Evolutionary conservation across 1,284 basidiomycete genomes (phyloP).

Genomic region (Agaricales sp.): DNA sequence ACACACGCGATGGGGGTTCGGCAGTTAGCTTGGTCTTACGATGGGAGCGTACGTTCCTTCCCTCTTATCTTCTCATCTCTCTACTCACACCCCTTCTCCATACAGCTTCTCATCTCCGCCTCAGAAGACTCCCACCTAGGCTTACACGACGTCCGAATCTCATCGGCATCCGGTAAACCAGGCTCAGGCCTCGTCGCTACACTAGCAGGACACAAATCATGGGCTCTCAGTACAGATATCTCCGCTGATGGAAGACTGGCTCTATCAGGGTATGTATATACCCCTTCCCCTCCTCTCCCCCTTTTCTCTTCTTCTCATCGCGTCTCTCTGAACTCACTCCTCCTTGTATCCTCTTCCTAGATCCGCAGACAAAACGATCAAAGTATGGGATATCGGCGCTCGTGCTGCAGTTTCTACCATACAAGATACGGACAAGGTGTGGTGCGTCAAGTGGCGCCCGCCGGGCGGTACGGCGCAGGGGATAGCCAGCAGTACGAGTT

Average conservation of each 20-base stretch:
- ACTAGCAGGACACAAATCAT: slow-evolving; percentile 75
- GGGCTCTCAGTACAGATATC: slow-evolving; percentile 75
- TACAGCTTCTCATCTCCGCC: slow-evolving; percentile 70
- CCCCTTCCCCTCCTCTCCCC: too few relatives aligned
- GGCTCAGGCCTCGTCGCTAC: slow-evolving; percentile 62
- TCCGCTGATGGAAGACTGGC: slow-evolving; percentile 71
- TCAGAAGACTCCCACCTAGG: slow-evolving; percentile 85
- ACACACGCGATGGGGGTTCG: slow-evolving; percentile 84
- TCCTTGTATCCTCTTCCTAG: slow-evolving; percentile 23
- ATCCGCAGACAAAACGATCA: slow-evolving; percentile 77
- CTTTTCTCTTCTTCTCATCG: slow-evolving; percentile 1
- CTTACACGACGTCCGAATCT: slow-evolving; percentile 69
- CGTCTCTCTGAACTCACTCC: not conserved
- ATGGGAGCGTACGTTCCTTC: slow-evolving; percentile 30
- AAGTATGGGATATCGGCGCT: slow-evolving; percentile 80
- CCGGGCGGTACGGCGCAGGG: slow-evolving; percentile 31
- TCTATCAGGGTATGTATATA: slow-evolving; percentile 64
- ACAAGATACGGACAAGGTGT: slow-evolving; percentile 73
- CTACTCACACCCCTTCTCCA: slow-evolving; percentile 1
- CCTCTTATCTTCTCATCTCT: not conserved
- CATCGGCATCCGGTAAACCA: slow-evolving; percentile 33
- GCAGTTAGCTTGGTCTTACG: slow-evolving; percentile 74
- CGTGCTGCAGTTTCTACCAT: slow-evolving; percentile 70
- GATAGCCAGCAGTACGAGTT: slow-evolving; percentile 26
- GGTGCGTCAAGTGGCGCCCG: slow-evolving; percentile 82